phyloP scores from a whole-genome alignment of 2,329 filamentous ascomycete genomes.

The Hypocrella siamensis region DNA sequence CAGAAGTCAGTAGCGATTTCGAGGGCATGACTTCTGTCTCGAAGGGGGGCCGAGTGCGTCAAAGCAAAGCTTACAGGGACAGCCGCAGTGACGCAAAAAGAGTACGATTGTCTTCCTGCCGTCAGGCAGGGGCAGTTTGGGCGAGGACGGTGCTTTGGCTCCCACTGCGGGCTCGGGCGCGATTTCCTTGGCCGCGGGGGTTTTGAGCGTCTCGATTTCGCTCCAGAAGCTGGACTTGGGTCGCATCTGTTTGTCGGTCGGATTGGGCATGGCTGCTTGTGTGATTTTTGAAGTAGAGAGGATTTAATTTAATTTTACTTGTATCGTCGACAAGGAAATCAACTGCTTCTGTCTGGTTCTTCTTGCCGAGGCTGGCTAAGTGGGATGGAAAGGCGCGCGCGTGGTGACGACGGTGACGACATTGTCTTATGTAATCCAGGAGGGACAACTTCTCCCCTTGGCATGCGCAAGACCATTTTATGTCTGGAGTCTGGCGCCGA shows the following conservation, averaged over 20 bases:
- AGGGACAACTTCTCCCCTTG: too few relatives aligned
- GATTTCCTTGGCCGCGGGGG: constrained; percentile 24
- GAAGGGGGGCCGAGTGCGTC: too few relatives aligned
- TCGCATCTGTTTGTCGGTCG: constrained; percentile 1
- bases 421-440: too few relatives aligned
- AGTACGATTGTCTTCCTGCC: constrained; percentile 44
- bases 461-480: too few relatives aligned
- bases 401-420: too few relatives aligned
- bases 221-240: constrained; percentile 13
- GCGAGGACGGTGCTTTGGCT: constrained; percentile 36
- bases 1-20: too few relatives aligned
- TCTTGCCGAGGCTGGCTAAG: background rate
- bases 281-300: background rate
- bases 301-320: too few relatives aligned
- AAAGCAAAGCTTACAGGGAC: constrained; percentile 41
- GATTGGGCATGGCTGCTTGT: constrained; percentile 1
- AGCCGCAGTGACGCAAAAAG: constrained; percentile 60
- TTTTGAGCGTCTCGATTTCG: constrained; percentile 25
- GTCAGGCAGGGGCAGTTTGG: constrained; percentile 34
- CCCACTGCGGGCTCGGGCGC: constrained; percentile 34
- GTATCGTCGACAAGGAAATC: too few relatives aligned
- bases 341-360: too few relatives aligned
- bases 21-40: background rate
- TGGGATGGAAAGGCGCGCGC: background rate
- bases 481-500: too few relatives aligned